These are phyloP conservation scores for Eucalyptus erythrocorys DNA, from an alignment of 345 rosid genomes.

Conservation along the genomic window DNA sequence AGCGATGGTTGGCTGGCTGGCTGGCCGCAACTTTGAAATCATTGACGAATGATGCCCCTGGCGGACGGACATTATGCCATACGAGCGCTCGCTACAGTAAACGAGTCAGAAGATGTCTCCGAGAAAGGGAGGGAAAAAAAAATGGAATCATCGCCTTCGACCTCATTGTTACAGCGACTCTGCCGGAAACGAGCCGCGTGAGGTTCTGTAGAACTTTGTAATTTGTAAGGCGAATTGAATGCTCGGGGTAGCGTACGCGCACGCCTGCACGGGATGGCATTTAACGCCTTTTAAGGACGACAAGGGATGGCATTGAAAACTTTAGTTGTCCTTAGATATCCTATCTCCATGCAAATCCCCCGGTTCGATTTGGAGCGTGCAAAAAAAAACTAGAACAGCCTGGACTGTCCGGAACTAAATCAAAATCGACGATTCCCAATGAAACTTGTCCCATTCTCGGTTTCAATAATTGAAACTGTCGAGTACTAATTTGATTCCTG, in stretches of 20 bases:
- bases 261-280: not conserved
- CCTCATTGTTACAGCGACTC: not conserved
- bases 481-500: accelerated
- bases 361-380: too few relatives aligned
- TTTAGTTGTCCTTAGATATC: not conserved
- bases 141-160: not conserved
- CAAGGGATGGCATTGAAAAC: not conserved
- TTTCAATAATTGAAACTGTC: too few relatives aligned
- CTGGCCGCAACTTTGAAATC: not conserved
- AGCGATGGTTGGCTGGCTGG: not conserved
- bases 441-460: too few relatives aligned
- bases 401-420: too few relatives aligned
- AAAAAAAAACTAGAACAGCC: too few relatives aligned
- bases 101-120: not conserved
- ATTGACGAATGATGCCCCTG: not conserved
- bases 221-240: not conserved
- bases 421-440: accelerated
- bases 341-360: not conserved
- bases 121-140: too few relatives aligned
- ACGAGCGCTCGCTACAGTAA: not conserved
- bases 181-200: not conserved
- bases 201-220: not conserved
- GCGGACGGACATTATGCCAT: accelerated
- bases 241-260: not conserved
- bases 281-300: not conserved